A percentile compares a stretch with the other conserved stretches of the same genome.
These are phyloP conservation scores for Wallacemonas sp. DNA, from an alignment of 208 protist species.

Conservation along the genomic window DNA sequence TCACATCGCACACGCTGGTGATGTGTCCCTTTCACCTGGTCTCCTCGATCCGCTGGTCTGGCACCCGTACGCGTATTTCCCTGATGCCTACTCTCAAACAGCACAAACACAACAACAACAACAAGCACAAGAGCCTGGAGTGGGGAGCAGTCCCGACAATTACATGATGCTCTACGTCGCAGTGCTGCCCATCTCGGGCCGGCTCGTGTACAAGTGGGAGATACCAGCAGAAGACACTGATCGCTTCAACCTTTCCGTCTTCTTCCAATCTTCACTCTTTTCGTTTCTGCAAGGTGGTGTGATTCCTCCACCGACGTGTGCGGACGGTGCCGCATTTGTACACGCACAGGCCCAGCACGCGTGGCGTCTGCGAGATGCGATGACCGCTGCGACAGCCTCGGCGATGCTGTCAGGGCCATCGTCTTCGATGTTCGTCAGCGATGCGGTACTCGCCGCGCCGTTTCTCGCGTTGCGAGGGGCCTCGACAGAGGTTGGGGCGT, in stretches of 20 bases:
- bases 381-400: neutral
- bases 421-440: too few species aligned
- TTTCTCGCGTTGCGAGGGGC: too few species aligned
- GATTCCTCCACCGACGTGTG: conserved; percentile 30
- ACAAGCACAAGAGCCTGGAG: neutral
- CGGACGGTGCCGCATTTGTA: conserved; percentile 1
- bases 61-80: conserved; percentile 42
- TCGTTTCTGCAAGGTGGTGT: conserved; percentile 58
- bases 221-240: conserved; percentile 69
- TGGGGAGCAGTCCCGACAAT: conserved; percentile 12
- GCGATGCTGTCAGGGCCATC: neutral
- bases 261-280: conserved; percentile 69
- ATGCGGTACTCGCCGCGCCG: neutral
- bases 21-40: neutral
- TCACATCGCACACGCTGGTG: neutral
- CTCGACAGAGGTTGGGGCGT: too few species aligned
- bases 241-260: conserved; percentile 68
- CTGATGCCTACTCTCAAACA: conserved; percentile 30
- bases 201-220: conserved; percentile 50
- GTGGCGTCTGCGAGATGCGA: neutral
- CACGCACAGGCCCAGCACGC: neutral
- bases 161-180: conserved; percentile 43
- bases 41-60: conserved; percentile 33
- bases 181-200: conserved; percentile 43
- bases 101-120: neutral